Evolutionary conservation across 805 yeast species (phyloP), one percentile per base, ranked within the genome.

Genomic region (Wickerhamiella domercqiae): DNA sequence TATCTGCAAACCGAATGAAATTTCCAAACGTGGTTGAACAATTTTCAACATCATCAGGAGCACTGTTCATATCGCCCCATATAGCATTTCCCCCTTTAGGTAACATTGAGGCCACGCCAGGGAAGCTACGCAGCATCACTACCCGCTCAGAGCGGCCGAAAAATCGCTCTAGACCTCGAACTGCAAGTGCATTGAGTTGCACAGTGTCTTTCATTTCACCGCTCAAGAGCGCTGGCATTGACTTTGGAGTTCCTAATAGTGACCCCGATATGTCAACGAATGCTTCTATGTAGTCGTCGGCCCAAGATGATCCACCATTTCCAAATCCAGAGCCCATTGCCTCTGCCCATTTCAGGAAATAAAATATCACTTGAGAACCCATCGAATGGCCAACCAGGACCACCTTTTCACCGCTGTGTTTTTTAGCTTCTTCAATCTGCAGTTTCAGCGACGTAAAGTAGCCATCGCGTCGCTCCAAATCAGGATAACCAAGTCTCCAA

Each of bases 171-270:
- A 90, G 67, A 1, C 96, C 98, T 51, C 81, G 83, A 46, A 87
- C 83, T 0, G 97, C 98, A 43, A 87, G 60, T 3, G 90, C 78
- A 55, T 90, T 90, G 54, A 90, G 64, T 52, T 87, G 94, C 21
- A 93, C 93, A 0, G 98, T 90, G 56, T 90, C 98, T 56, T 76
- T 82, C 97, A 90, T 90, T 59, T 90, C 98, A 13, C 98, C 98
- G 13, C 94, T 81, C n/a, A 90, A 57, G 41, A 90, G 62, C 1
- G 95, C 95, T 0, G 93, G 82, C 16, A 84, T 71, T 1, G 94
- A 79, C 55, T 90, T 90, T 2, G 98, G 98, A 0, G 97, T 84
- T 3, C 98, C 98, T 38, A 90, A 62, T 37, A 73, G 59, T n/a
- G 90, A 75, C 0, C 98, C 98, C 11, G 93, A 72, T 41, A 90